Evolutionary conservation across 1,284 basidiomycete species (phyloP).

Genomic region (Tilletia caries): DNA sequence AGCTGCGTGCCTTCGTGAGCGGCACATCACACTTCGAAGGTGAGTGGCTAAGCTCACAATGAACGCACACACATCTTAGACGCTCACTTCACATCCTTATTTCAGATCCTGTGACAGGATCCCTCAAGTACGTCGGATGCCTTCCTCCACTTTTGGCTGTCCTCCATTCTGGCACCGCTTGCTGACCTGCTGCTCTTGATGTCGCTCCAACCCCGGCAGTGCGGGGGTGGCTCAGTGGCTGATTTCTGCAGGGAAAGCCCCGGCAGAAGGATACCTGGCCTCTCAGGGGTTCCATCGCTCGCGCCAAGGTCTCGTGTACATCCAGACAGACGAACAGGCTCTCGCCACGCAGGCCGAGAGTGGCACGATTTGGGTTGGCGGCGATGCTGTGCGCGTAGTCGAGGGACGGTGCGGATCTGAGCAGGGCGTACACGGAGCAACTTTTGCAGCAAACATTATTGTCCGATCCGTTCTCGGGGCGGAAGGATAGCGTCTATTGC

Average conservation of each 20-base stretch:
- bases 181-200: slow-evolving; percentile 7
- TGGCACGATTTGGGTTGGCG: slow-evolving; percentile 35
- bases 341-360: background rate
- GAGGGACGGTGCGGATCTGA: slow-evolving; percentile 18
- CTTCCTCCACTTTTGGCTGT: background rate
- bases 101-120: slow-evolving; percentile 47
- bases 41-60: background rate
- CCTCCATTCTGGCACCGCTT: background rate
- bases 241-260: slow-evolving; percentile 22
- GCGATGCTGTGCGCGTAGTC: slow-evolving; percentile 31
- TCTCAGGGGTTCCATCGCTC: slow-evolving; percentile 33
- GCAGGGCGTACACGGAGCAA: background rate
- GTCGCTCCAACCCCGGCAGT: slow-evolving; percentile 7
- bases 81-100: slow-evolving; percentile 14
- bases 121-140: slow-evolving; percentile 27
- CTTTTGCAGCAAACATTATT: too few species aligned
- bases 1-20: slow-evolving; percentile 33
- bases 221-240: slow-evolving; percentile 41
- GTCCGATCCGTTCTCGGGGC: too few species aligned
- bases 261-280: slow-evolving; percentile 24
- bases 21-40: slow-evolving; percentile 11
- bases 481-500: too few species aligned
- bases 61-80: background rate
- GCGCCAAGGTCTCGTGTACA: slow-evolving; percentile 29
- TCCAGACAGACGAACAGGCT: slow-evolving; percentile 20